Percentiles rank a stretch among this genome's conserved stretches.
These are phyloP conservation scores for Irineochytrium annulatum DNA, from an alignment of 192 early-diverging fungal genomes.

Conservation along the genomic window DNA sequence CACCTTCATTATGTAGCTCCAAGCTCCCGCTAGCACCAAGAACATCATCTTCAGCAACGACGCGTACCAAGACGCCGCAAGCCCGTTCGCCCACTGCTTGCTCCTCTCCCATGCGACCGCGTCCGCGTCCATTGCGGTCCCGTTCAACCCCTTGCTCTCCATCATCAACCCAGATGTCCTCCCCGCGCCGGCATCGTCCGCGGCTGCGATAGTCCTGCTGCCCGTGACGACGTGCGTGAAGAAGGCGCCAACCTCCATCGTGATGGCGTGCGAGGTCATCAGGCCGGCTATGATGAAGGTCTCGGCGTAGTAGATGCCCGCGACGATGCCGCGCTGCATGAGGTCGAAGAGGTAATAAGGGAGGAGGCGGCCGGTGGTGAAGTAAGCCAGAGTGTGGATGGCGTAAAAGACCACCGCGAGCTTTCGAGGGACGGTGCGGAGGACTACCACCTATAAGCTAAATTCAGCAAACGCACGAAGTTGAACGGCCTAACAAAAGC, in stretches of 20 bases:
- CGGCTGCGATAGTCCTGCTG: not conserved
- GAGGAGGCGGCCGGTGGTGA: not conserved
- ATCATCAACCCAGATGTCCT: not conserved
- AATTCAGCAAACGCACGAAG: no score
- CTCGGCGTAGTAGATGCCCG: not conserved
- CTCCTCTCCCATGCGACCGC: not conserved
- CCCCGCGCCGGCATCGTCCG: not conserved
- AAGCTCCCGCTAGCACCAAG: not conserved
- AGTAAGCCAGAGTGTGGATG: not conserved
- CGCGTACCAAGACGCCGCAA: not conserved
- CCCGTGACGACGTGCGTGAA: not conserved
- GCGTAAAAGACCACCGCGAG: not conserved
- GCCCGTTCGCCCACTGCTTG: not conserved
- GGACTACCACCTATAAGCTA: no score
- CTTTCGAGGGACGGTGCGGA: no score
- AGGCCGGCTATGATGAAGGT: not conserved
- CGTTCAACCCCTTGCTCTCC: not conserved
- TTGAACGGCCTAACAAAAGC: no score
- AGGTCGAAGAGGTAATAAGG: constrained; percentile 1
- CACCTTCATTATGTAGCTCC: constrained; percentile 1
- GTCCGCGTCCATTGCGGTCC: not conserved
- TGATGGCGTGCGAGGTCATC: not conserved
- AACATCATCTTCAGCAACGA: not conserved
- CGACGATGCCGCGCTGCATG: not conserved
- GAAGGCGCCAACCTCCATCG: not conserved